Evolutionary conservation across 495 filamentous ascomycete species (phyloP).

Genomic region (Oidiodendron maius): DNA sequence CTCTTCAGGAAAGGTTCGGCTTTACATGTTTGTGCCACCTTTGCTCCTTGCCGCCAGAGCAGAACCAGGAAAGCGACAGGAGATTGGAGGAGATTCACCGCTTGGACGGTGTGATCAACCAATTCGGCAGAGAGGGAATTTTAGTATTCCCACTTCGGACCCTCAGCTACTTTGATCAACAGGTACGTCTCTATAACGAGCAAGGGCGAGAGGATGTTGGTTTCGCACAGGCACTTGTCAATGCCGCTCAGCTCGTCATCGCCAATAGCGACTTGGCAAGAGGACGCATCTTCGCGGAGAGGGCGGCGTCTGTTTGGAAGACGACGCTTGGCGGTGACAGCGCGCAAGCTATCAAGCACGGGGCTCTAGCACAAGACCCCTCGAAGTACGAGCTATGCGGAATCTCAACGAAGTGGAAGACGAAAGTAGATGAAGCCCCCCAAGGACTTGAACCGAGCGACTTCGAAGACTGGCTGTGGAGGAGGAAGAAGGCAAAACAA

Average conservation of each 20-base stretch:
- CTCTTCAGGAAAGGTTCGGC: constrained; percentile 24
- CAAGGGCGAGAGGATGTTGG: constrained; percentile 19
- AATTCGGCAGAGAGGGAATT: constrained; percentile 8
- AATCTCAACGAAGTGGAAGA: constrained; percentile 23
- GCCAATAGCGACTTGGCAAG: constrained; percentile 29
- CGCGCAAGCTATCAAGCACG: constrained; percentile 12
- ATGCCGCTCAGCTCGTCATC: constrained; percentile 29
- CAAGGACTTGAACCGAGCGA: constrained; percentile 19
- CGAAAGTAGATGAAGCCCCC: constrained; percentile 19
- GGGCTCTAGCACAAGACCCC: constrained; percentile 11
- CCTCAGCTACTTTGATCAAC: constrained; percentile 17
- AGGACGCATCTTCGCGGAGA: constrained; percentile 30
- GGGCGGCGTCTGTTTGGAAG: constrained; percentile 19
- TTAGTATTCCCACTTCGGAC: constrained; percentile 11
- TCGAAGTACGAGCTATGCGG: constrained; percentile 18
- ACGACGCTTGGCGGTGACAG: neutral
- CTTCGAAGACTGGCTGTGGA: constrained; percentile 28
- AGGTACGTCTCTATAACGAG: constrained; percentile 17
- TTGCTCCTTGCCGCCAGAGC: constrained; percentile 23
- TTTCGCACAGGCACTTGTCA: constrained; percentile 18
- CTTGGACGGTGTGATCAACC: constrained; percentile 19
- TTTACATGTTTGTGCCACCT: constrained; percentile 26
- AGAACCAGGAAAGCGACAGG: constrained; percentile 24
- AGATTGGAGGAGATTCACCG: constrained; percentile 16
- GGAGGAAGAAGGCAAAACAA: constrained; percentile 19